phyloP scores from a whole-genome alignment of 2,329 filamentous ascomycete genomes.

The Botrytis paeoniae region DNA sequence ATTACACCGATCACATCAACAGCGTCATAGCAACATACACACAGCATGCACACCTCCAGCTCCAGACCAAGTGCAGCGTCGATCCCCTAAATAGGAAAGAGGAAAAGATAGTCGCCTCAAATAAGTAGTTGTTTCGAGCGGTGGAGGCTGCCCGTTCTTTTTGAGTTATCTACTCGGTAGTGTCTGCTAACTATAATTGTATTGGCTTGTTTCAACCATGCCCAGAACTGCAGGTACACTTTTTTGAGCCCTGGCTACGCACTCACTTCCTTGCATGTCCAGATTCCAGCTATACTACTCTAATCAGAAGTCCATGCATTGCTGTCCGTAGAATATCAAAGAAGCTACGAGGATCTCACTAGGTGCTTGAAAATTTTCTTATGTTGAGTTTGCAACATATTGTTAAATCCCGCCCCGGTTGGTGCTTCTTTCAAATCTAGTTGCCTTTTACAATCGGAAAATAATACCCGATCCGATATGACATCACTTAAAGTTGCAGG shows the following conservation, averaged over 20 bases:
- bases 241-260: neutral
- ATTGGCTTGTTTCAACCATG: neutral
- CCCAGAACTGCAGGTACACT: slow-evolving; percentile 6
- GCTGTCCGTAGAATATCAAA: neutral
- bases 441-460: neutral
- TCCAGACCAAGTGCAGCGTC: slow-evolving; percentile 1
- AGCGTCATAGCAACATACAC: slow-evolving; percentile 5
- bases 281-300: neutral
- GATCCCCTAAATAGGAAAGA: slow-evolving; percentile 5
- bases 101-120: neutral
- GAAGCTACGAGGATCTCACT: slow-evolving; percentile 4
- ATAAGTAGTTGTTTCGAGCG: neutral
- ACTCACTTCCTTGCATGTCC: neutral
- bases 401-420: neutral
- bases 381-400: neutral
- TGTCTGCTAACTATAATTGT: neutral
- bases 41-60: no score
- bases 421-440: neutral
- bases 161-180: slow-evolving; percentile 3
- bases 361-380: neutral
- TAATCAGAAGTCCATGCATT: neutral
- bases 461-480: neutral
- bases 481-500: neutral
- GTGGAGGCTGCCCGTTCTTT: neutral
- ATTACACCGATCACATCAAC: slow-evolving; percentile 1